These are phyloP conservation scores for Pseudogymnoascus sp. DNA, from an alignment of 2,329 filamentous ascomycete species.

Conservation along the genomic window DNA sequence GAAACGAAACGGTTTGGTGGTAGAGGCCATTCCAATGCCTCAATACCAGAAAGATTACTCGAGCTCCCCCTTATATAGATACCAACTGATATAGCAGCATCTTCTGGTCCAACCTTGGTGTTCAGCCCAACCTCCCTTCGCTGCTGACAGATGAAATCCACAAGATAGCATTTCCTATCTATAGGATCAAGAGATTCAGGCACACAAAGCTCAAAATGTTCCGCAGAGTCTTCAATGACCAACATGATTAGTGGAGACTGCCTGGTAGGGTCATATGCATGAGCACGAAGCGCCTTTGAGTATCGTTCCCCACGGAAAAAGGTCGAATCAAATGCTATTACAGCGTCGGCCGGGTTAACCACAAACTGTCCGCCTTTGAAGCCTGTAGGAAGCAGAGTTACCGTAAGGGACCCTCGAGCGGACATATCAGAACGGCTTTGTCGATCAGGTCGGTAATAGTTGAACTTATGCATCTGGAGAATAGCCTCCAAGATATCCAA, in stretches of 20 bases:
- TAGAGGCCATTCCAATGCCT: slow-evolving; percentile 16
- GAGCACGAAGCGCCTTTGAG: neutral
- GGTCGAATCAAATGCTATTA: slow-evolving; percentile 16
- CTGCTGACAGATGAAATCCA: slow-evolving; percentile 21
- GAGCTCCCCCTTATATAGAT: slow-evolving; percentile 16
- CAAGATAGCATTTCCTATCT: slow-evolving; percentile 20
- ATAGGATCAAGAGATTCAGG: slow-evolving; percentile 14
- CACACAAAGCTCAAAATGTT: slow-evolving; percentile 27
- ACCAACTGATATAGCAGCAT: slow-evolving; percentile 21
- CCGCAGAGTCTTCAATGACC: slow-evolving; percentile 23
- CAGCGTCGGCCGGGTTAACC: slow-evolving; percentile 13
- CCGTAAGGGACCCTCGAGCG: slow-evolving; percentile 14
- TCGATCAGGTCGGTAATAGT: slow-evolving; percentile 25
- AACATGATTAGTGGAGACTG: slow-evolving; percentile 23
- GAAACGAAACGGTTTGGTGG: neutral
- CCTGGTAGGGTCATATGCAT: slow-evolving; percentile 11
- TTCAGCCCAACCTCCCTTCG: slow-evolving; percentile 19
- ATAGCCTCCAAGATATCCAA: slow-evolving; percentile 47
- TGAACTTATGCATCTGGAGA: slow-evolving; percentile 35
- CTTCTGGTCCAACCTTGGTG: slow-evolving; percentile 18
- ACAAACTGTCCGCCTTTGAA: slow-evolving; percentile 12
- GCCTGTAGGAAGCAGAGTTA: slow-evolving; percentile 23
- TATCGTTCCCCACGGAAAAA: slow-evolving; percentile 9
- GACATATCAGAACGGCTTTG: slow-evolving; percentile 25
- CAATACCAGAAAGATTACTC: neutral